Base-by-base conservation (phyloP, 2,329 filamentous ascomycete genomes). In the Dactylellina sp. region DNA sequence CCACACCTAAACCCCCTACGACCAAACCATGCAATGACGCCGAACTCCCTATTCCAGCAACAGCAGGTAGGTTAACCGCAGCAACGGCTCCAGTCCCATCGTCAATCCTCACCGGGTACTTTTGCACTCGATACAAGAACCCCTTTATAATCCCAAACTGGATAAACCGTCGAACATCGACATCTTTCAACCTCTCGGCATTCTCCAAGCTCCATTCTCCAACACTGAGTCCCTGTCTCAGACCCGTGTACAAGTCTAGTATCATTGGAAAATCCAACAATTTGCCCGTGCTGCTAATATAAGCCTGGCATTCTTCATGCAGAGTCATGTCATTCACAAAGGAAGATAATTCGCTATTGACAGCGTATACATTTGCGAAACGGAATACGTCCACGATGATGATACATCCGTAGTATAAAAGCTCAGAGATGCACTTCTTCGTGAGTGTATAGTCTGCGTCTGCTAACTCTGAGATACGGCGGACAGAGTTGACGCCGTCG, bases 91-190 rank as follows among this genome's bases (percentile, higher is more conserved):
- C 66, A 2, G 42, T 71, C 3, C 66, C 66, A 47, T 70, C 59
- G 53, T 47, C 59, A 79, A 87, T 88, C 2, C 86, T 88, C 0
- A 96, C 87, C 25, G 92, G 91, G 80, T 96, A 96, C 80, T 95
- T 96, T 82, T 98, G 92, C 42, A 97, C 89, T 35, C 95, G 88
- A 81, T 97, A 97, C 22, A 99, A 83, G 77, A 96, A 91, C 14
- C 94, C 93, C 82, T 98, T 98, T 81, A 98, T 96, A 71, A 97
- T 87, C 66, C 94, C 95, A 79, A 98, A 99, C 71, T 96, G 96
- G 76, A 98, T 92, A 76, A 99, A 89, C 25, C 95, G 89, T 11
- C 95, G 88, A 63, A 97, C 88, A 80, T 99, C 95, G 66, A 99
- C 88, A 79, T 89, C 89, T 11, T 86, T 84, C 7, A 97, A 85